Base-by-base conservation (phyloP, 1,284 basidiomycete genomes). In the Cutaneotrichosporon spelunceum region DNA sequence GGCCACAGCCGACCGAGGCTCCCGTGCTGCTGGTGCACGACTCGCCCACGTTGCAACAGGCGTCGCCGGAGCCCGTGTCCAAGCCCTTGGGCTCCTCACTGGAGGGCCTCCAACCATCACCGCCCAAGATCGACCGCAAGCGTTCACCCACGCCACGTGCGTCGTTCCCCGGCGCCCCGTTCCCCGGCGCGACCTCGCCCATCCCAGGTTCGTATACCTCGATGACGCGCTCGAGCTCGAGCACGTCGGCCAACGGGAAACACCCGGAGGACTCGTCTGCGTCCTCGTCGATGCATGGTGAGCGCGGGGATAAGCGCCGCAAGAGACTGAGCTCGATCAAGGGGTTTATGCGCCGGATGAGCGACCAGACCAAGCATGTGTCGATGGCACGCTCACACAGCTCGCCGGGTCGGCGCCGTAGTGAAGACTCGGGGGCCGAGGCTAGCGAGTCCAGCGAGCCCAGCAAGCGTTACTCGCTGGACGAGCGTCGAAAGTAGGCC, bases 261-360 rank as follows among this genome's bases (percentile, higher is more conserved):
- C 23, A n/a, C 33, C 30, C 48, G 30, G 19, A n/a, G 42, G 42
- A 30, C 14, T 24, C 14, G 21, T 23, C 34, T 13, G 5, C 23
- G 24, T 21, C 19, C 19, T 8, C 23, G 48, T 26, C 24, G 26
- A 19, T 14, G 26, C n/a, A n/a, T n/a, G n/a, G n/a, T n/a, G 48
- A 29, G 45, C n/a, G 30, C 14, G 58, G 53, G 7, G 57, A 29
- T 9, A 64, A 62, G 58, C 60, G 66, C 19, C 64, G 74, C 53
- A 78, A 78, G 56, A 58, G 76, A 14, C 62, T 78, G 45, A 70
- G 66, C 57, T 71, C 68, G 1, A 68, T 76, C 66, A 76, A 76
- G 61, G 74, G 70, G 10, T 73, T 78, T 54, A 74, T 75, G 5
- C 65, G 76, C 42, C 60, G 76, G 24, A 72, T 76, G 58, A 71